These are phyloP conservation scores for Aegle marmelos DNA, from an alignment of 345 rosid genomes.

Conservation along the genomic window DNA sequence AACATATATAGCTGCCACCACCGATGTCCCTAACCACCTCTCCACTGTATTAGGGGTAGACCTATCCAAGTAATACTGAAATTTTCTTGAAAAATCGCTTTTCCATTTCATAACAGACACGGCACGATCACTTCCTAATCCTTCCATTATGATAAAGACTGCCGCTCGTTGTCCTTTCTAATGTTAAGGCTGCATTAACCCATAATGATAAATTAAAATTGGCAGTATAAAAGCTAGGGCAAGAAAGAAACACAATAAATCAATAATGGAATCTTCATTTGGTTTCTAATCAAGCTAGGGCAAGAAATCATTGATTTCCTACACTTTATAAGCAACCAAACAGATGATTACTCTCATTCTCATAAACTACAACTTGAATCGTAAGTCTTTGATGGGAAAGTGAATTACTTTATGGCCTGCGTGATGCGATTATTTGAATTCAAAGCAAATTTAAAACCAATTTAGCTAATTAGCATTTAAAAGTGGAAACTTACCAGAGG, in stretches of 20 bases:
- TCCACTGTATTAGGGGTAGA: constrained; percentile 40
- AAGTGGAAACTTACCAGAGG: neutral
- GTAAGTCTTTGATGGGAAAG: neutral
- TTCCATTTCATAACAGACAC: constrained; percentile 40
- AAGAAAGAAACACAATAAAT: neutral
- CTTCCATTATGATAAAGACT: constrained; percentile 34
- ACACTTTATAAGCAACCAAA: neutral
- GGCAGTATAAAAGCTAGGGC: neutral
- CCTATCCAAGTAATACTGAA: constrained; percentile 49
- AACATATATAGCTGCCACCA: constrained; percentile 46
- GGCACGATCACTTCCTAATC: constrained; percentile 27
- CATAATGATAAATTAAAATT: neutral
- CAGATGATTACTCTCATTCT: neutral
- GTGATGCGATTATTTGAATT: neutral
- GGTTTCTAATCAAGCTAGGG: neutral
- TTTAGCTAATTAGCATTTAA: neutral
- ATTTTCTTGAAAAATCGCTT: constrained; percentile 41
- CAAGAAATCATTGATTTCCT: neutral
- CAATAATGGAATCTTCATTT: neutral
- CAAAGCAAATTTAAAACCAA: neutral
- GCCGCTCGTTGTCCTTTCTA: neutral
- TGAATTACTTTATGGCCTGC: neutral
- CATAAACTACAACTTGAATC: neutral
- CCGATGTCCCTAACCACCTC: constrained; percentile 65
- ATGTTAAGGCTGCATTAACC: neutral